Conservation (phyloP, 768 basidiomycete genomes). For the Suillus sp. region DNA sequence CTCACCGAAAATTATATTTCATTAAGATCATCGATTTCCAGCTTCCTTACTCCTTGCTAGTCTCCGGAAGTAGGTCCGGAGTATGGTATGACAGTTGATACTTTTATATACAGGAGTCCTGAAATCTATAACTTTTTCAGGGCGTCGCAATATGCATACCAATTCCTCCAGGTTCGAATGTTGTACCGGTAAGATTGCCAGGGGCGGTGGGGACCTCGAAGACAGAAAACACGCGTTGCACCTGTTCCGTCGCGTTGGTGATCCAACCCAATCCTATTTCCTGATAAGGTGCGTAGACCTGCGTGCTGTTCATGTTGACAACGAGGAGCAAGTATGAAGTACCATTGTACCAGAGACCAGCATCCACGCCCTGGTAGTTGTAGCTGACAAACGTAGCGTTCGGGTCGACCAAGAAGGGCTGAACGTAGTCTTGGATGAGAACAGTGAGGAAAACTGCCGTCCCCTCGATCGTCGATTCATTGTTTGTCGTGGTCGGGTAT, state of each 20-base stretch:
- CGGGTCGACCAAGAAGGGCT: constrained; percentile 27
- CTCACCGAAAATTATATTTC: not conserved
- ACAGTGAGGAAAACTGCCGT: constrained; percentile 13
- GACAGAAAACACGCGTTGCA: constrained; percentile 23
- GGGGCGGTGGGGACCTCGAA: not conserved
- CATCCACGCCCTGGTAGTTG: constrained; percentile 24
- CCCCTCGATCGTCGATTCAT: constrained; percentile 25
- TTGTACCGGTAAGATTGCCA: constrained; percentile 23
- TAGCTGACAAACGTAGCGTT: constrained; percentile 13
- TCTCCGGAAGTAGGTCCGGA: not conserved
- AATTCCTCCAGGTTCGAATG: constrained; percentile 19
- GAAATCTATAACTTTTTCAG: not conserved
- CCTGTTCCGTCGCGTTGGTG: constrained; percentile 21
- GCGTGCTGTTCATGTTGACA: constrained; percentile 10
- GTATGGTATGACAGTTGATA: not conserved
- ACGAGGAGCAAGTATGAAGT: constrained; percentile 26
- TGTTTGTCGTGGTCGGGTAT: constrained; percentile 27
- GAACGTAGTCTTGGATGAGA: constrained; percentile 16
- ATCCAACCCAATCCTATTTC: constrained; percentile 20
- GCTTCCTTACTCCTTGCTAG: not conserved
- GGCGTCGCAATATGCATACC: constrained; percentile 27
- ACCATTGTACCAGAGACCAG: constrained; percentile 25
- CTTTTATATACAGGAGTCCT: not conserved
- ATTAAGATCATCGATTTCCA: not conserved
- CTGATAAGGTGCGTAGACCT: constrained; percentile 20